A percentile compares a stretch with the other conserved stretches of the same genome.
These are phyloP conservation scores for Thermothelomyces thermophilus DNA, from an alignment of 2,329 filamentous ascomycete genomes.

Conservation along the genomic window DNA sequence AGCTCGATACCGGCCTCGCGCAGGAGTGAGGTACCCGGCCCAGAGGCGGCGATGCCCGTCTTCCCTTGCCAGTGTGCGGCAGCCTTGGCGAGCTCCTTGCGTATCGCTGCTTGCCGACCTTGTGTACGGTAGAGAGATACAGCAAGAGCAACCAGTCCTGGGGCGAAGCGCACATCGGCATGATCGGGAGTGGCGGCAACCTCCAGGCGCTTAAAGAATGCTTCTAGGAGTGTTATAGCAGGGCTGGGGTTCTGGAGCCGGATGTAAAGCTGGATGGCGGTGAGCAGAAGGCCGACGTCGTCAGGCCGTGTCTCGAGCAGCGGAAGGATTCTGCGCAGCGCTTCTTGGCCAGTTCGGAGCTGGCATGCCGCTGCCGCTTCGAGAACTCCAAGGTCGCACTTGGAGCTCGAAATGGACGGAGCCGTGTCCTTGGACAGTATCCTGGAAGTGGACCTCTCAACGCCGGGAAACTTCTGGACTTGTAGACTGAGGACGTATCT, in stretches of 20 bases:
- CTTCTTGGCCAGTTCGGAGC: slow-evolving; percentile 56
- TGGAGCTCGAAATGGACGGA: slow-evolving; percentile 23
- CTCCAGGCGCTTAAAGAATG: slow-evolving; percentile 67
- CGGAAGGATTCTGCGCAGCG: slow-evolving; percentile 62
- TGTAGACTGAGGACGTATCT: slow-evolving; percentile 57
- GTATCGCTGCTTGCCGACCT: slow-evolving; percentile 65
- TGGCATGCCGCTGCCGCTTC: slow-evolving; percentile 68
- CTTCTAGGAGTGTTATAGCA: slow-evolving; percentile 68
- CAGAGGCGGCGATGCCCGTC: slow-evolving; percentile 16
- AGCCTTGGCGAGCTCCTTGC: slow-evolving; percentile 68
- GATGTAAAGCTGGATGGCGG: slow-evolving; percentile 75
- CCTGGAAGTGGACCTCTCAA: slow-evolving; percentile 42
- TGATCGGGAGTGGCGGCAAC: slow-evolving; percentile 48
- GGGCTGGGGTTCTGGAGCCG: slow-evolving; percentile 63
- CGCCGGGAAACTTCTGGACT: slow-evolving; percentile 61
- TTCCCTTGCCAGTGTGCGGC: slow-evolving; percentile 73
- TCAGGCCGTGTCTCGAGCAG: slow-evolving; percentile 67
- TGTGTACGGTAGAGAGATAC: slow-evolving; percentile 74
- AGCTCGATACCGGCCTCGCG: slow-evolving; percentile 78
- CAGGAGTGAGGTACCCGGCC: slow-evolving; percentile 55
- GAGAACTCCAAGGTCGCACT: slow-evolving; percentile 38
- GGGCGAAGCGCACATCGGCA: slow-evolving; percentile 69
- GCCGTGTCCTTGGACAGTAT: slow-evolving; percentile 31
- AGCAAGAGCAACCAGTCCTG: slow-evolving; percentile 73
- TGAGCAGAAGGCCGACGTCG: slow-evolving; percentile 74